Percentiles rank a stretch among this genome's conserved stretches.
Conservation (phyloP, 129 eudicot species). For the Cynara cardunculus region DNA sequence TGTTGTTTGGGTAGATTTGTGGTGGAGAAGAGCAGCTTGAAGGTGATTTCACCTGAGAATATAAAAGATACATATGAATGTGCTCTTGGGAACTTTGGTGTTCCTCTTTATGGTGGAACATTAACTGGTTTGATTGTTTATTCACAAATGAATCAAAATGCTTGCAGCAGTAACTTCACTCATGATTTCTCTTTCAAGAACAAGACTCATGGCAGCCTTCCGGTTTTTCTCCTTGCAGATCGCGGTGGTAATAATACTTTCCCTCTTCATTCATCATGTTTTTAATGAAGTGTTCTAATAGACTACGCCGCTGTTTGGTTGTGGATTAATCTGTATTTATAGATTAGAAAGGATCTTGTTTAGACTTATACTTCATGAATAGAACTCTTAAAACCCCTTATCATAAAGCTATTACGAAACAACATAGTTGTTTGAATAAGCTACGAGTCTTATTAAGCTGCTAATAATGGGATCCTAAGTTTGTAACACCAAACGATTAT, state of each 20-base stretch:
- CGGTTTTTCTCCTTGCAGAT: conserved; percentile 70
- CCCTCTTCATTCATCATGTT: background rate
- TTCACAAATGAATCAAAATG: conserved; percentile 50
- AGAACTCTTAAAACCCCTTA: too few species aligned
- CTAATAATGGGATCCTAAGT: too few species aligned
- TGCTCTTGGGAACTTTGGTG: conserved; percentile 69
- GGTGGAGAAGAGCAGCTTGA: conserved; percentile 65
- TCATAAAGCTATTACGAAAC: too few species aligned
- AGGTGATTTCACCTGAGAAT: conserved; percentile 55
- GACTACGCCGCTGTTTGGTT: too few species aligned
- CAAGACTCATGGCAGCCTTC: conserved; percentile 49
- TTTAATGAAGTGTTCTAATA: background rate
- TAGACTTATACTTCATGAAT: too few species aligned
- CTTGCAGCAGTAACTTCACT: conserved; percentile 39
- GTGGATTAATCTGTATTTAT: too few species aligned
- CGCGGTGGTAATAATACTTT: conserved; percentile 58
- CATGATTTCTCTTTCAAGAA: conserved; percentile 37
- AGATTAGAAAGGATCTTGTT: too few species aligned
- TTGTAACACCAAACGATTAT: too few species aligned
- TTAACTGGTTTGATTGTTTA: conserved; percentile 52
- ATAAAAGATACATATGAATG: conserved; percentile 54
- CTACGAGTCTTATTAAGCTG: too few species aligned
- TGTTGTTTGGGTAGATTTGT: conserved; percentile 57
- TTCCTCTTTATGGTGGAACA: conserved; percentile 71
- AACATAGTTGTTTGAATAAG: too few species aligned